Evolutionary conservation across 1,139 yeast genomes (phyloP).

Genomic region (Saccharomyces hybrid): DNA sequence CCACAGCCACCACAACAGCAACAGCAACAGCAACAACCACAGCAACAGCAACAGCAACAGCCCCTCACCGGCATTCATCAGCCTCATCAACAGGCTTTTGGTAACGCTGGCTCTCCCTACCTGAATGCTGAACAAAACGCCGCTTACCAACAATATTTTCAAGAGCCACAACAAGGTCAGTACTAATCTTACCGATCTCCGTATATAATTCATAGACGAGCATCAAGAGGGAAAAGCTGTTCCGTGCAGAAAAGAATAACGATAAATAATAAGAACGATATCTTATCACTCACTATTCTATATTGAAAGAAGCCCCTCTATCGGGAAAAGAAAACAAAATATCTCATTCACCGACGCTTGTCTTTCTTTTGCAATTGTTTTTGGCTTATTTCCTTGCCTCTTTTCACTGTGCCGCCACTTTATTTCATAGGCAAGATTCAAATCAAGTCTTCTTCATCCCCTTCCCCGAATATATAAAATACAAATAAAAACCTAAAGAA

Average conservation of each 20-base stretch:
- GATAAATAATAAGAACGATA: not conserved
- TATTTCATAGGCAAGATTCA: not conserved
- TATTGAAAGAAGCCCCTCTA: not conserved
- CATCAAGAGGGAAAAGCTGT: not conserved
- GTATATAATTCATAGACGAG: not conserved
- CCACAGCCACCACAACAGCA: conserved; percentile 11
- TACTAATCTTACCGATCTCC: conserved; percentile 15
- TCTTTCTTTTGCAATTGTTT: not conserved
- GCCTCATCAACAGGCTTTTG: conserved; percentile 3
- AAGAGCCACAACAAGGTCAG: conserved; percentile 42
- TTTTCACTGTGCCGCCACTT: conserved; percentile 4
- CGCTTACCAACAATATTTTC: conserved; percentile 54
- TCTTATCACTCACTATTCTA: not conserved
- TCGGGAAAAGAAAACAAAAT: not conserved
- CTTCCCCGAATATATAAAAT: conserved; percentile 1
- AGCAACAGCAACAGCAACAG: too few relatives aligned
- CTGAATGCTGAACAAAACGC: conserved; percentile 44
- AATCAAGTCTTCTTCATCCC: not conserved
- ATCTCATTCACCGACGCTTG: not conserved
- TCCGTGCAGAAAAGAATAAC: not conserved
- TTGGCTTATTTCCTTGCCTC: conserved; percentile 1
- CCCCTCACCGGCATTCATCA: conserved; percentile 29
- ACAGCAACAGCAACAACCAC: too few relatives aligned
- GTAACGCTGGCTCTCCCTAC: conserved; percentile 36
- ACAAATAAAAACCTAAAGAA: not conserved